A percentile compares a stretch with the other conserved stretches of the same genome.
Conservation (phyloP, 768 basidiomycete species). For the Pleurotus tuoliensis region DNA sequence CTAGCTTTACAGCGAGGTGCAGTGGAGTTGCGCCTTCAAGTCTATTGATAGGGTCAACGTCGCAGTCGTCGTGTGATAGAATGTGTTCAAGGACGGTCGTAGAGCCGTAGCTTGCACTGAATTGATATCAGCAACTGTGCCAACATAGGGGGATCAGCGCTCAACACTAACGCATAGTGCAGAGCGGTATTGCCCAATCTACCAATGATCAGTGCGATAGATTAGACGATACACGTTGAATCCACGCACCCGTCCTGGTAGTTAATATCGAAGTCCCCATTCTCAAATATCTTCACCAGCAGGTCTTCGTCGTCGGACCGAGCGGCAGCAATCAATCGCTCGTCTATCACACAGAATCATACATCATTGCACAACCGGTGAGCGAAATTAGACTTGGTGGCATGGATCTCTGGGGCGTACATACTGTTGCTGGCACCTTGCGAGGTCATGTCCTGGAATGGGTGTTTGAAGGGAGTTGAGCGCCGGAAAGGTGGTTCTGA, state of each 20-base stretch:
- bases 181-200: slow-evolving; percentile 79
- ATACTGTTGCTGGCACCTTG: slow-evolving; percentile 29
- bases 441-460: slow-evolving; percentile 4
- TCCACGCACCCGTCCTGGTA: slow-evolving; percentile 67
- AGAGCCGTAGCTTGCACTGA: slow-evolving; percentile 53
- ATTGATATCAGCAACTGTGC: not conserved
- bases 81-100: slow-evolving; percentile 67
- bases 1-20: slow-evolving; percentile 63
- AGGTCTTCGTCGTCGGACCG: slow-evolving; percentile 70
- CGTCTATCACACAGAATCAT: slow-evolving; percentile 40
- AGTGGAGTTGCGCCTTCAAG: slow-evolving; percentile 72
- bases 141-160: not conserved
- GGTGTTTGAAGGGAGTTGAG: slow-evolving; percentile 14
- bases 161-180: slow-evolving; percentile 60
- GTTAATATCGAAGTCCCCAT: slow-evolving; percentile 67
- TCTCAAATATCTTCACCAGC: slow-evolving; percentile 54
- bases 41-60: slow-evolving; percentile 75
- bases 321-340: slow-evolving; percentile 69
- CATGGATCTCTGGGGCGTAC: slow-evolving; percentile 8
- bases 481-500: slow-evolving; percentile 8
- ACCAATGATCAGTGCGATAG: slow-evolving; percentile 17
- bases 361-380: not conserved
- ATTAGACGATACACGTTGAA: slow-evolving; percentile 6
- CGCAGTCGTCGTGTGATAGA: slow-evolving; percentile 70
- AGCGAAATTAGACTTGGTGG: not conserved